phyloP scores from a whole-genome alignment of 352 stramenopile genomes.

The Achlya hypogyna region DNA sequence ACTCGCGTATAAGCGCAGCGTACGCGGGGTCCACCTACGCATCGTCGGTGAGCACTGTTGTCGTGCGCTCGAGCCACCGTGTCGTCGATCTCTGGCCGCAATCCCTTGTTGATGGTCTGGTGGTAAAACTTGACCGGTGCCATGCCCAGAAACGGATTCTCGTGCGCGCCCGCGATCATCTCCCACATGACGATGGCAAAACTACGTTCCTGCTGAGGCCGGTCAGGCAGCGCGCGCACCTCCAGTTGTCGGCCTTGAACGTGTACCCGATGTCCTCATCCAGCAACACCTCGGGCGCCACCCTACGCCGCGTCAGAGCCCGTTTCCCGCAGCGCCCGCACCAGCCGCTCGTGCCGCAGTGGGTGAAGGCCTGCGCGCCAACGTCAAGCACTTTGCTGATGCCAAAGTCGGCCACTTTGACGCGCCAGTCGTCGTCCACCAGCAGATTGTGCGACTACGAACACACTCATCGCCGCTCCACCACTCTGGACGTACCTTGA shows the following conservation, averaged over 20 bases:
- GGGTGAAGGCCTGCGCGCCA: slow-evolving; percentile 70
- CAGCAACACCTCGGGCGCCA: slow-evolving; percentile 78
- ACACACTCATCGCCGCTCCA: not conserved
- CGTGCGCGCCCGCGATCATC: slow-evolving; percentile 70
- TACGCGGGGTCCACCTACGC: slow-evolving; percentile 49
- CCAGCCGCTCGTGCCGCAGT: slow-evolving; percentile 82
- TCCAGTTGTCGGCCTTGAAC: slow-evolving; percentile 87
- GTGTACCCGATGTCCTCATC: slow-evolving; percentile 84
- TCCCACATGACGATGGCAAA: slow-evolving; percentile 88
- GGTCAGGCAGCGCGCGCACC: slow-evolving; percentile 25
- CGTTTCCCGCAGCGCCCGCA: slow-evolving; percentile 20
- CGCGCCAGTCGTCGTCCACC: slow-evolving; percentile 83
- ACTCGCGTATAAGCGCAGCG: slow-evolving; percentile 64
- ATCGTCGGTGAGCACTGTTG: not conserved
- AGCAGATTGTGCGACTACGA: slow-evolving; percentile 87
- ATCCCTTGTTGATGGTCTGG: slow-evolving; percentile 69
- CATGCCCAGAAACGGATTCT: slow-evolving; percentile 86
- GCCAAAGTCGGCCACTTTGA: slow-evolving; percentile 83
- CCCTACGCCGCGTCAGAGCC: slow-evolving; percentile 31
- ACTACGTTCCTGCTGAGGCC: slow-evolving; percentile 23
- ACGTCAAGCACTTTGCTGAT: slow-evolving; percentile 85
- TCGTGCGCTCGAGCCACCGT: slow-evolving; percentile 7
- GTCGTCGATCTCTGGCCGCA: slow-evolving; percentile 62
- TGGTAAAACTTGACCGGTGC: slow-evolving; percentile 87
- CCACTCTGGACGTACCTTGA: slow-evolving; percentile 66